These are phyloP conservation scores for Globisporangium heterothallicum DNA, from an alignment of 352 stramenopile genomes.

Conservation along the genomic window DNA sequence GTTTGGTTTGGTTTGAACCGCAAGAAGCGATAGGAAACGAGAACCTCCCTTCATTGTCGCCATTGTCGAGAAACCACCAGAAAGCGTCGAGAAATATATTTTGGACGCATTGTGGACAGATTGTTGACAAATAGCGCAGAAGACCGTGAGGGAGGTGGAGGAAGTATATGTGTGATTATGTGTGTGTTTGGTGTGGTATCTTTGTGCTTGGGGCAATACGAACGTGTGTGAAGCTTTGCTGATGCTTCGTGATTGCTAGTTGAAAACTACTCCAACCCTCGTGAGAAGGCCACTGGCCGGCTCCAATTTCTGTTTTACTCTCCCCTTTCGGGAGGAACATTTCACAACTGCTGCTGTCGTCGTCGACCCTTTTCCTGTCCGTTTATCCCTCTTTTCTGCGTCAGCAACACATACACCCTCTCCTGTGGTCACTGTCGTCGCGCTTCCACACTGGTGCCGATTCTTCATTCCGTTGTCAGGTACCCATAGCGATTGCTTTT, in stretches of 20 bases:
- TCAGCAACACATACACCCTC: no score
- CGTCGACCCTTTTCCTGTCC: no score
- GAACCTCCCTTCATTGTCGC: no score
- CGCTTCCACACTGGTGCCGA: no score
- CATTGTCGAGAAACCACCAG: not conserved
- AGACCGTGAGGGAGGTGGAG: no score
- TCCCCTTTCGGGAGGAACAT: conserved; percentile 61
- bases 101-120: no score
- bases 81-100: not conserved
- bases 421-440: no score
- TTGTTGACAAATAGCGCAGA: not conserved
- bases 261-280: conserved; percentile 93
- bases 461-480: no score
- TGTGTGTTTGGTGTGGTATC: not conserved
- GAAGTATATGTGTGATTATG: not conserved
- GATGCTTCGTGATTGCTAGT: conserved; percentile 94
- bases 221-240: conserved; percentile 91
- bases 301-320: conserved; percentile 89
- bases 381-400: no score
- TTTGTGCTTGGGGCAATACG: conserved; percentile 24
- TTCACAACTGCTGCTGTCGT: no score
- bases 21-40: not conserved
- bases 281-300: conserved; percentile 87
- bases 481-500: no score
- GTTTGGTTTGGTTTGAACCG: conserved; percentile 13